Percentiles rank a stretch among this genome's conserved stretches.
Conservation (phyloP, 2,329 filamentous ascomycete species). For the Ascochyta viciae-villosae region DNA sequence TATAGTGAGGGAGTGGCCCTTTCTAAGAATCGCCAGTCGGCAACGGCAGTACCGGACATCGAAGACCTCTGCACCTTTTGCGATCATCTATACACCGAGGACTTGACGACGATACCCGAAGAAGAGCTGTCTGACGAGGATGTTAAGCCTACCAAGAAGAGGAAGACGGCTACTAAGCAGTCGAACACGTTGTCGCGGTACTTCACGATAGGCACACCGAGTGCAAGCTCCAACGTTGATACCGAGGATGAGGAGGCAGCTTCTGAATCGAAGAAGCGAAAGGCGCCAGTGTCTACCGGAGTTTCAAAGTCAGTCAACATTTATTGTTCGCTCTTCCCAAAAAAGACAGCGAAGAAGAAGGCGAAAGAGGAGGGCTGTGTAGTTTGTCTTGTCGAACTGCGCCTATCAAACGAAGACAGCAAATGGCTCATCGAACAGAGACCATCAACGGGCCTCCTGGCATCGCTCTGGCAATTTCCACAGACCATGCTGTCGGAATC, state of each 20-base stretch:
- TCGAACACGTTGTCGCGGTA: slow-evolving; percentile 41
- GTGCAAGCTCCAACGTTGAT: slow-evolving; percentile 14
- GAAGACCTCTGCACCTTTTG: slow-evolving; percentile 43
- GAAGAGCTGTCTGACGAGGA: slow-evolving; percentile 22
- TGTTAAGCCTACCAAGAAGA: slow-evolving; percentile 33
- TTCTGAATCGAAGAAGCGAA: slow-evolving; percentile 31
- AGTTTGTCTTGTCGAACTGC: slow-evolving; percentile 41
- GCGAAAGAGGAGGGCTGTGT: slow-evolving; percentile 42
- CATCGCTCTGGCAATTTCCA: slow-evolving; percentile 46
- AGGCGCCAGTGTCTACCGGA: slow-evolving; percentile 16
- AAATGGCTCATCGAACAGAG: slow-evolving; percentile 48
- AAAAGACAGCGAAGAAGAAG: slow-evolving; percentile 46
- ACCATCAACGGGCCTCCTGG: slow-evolving; percentile 40
- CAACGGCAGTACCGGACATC: slow-evolving; percentile 30
- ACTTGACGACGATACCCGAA: slow-evolving; percentile 32
- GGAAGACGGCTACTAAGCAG: slow-evolving; percentile 22
- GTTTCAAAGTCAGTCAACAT: slow-evolving; percentile 23
- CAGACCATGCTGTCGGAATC: slow-evolving; percentile 30
- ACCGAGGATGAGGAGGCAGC: slow-evolving; percentile 14
- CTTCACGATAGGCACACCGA: slow-evolving; percentile 33
- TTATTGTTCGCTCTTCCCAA: slow-evolving; percentile 47
- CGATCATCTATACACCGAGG: slow-evolving; percentile 40
- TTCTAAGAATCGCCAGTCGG: slow-evolving; percentile 20
- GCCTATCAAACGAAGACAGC: slow-evolving; percentile 16
- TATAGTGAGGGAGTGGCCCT: slow-evolving; percentile 41